A percentile compares a stretch with the other conserved stretches of the same genome.
These are phyloP conservation scores for Oryza punctata DNA, from an alignment of 176 grass and related monocot genomes.

Conservation along the genomic window DNA sequence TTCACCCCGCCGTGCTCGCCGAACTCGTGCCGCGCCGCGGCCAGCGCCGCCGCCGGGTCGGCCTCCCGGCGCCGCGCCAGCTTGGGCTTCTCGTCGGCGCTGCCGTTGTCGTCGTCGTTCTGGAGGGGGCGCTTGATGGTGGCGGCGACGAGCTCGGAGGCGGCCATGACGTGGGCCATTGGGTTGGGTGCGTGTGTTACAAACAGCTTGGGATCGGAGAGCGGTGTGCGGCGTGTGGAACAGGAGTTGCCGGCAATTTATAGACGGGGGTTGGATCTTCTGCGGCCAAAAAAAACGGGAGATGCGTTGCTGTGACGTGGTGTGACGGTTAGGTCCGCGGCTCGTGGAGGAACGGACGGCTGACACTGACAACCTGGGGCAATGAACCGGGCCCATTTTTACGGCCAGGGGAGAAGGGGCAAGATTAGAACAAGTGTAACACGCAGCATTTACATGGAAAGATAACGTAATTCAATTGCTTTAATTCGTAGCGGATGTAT, in stretches of 20 bases:
- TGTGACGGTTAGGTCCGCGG: neutral
- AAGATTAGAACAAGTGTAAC: neutral
- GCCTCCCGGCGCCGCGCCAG: constrained; percentile 38
- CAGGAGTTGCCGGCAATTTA: constrained; percentile 30
- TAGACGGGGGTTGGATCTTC: constrained; percentile 34
- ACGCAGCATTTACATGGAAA: neutral
- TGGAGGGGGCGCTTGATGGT: constrained; percentile 49
- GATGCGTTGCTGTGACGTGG: neutral
- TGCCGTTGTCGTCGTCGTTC: constrained; percentile 32
- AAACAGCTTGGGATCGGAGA: neutral
- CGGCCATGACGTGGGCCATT: constrained; percentile 45
- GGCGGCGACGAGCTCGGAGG: constrained; percentile 40
- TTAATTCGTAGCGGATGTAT: too few species aligned
- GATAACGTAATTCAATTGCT: neutral
- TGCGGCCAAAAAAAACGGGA: neutral
- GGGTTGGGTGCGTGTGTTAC: constrained; percentile 20
- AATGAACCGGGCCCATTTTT: constrained; percentile 45
- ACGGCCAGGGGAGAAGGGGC: constrained; percentile 29
- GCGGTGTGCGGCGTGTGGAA: constrained; percentile 22
- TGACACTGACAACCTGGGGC: constrained; percentile 15
- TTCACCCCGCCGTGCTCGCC: constrained; percentile 97
- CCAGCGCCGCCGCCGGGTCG: constrained; percentile 81
- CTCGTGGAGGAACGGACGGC: constrained; percentile 5
- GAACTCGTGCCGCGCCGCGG: constrained; percentile 84
- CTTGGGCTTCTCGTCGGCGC: constrained; percentile 29